Percentiles rank a stretch among this genome's conserved stretches.
Conservation (phyloP, 2,329 filamentous ascomycete genomes). For the Elsinoe batatas region DNA sequence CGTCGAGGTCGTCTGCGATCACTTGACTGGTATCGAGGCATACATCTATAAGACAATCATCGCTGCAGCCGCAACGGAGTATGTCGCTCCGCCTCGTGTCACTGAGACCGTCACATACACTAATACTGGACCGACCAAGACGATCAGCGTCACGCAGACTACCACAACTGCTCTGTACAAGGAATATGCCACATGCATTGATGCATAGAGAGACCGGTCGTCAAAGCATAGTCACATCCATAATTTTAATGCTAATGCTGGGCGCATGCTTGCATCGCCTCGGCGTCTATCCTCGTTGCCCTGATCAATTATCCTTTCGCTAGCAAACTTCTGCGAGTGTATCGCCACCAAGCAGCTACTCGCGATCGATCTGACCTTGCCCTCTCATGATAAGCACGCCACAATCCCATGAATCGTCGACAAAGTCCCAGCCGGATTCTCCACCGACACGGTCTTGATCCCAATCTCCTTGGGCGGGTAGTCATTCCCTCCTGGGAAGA, state of each 20-base stretch:
- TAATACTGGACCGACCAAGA: not conserved
- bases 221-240: not conserved
- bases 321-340: not conserved
- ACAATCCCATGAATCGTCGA: slow-evolving; percentile 21
- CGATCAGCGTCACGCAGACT: not conserved
- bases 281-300: no score
- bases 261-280: no score
- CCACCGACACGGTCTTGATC: slow-evolving; percentile 20
- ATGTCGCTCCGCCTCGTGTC: not conserved
- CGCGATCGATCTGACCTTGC: not conserved
- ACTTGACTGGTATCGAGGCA: not conserved
- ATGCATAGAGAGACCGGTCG: not conserved
- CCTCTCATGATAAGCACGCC: slow-evolving; percentile 16
- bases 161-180: not conserved
- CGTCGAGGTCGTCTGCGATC: not conserved
- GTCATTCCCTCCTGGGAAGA: slow-evolving; percentile 34
- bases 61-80: not conserved
- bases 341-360: not conserved
- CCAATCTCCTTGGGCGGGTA: slow-evolving; percentile 30
- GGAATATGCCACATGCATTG: not conserved
- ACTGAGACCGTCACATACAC: not conserved
- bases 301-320: not conserved
- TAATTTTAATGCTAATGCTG: no score
- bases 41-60: not conserved
- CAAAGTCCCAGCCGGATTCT: slow-evolving; percentile 21